Evolutionary conservation across 108 stramenopile genomes (phyloP).

Genomic region (Fragilaria radians): DNA sequence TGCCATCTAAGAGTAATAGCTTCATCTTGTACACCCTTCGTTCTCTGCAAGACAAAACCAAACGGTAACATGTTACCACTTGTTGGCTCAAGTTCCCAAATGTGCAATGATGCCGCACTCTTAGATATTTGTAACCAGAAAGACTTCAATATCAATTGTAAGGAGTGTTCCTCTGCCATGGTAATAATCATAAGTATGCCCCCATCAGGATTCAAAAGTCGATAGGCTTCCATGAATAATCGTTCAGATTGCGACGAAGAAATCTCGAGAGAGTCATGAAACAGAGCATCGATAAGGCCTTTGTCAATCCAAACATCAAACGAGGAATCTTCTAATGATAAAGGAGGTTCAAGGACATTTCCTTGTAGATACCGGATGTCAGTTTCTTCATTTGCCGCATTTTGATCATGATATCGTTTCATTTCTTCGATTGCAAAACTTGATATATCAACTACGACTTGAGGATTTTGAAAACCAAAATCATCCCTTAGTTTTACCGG

Average conservation of each 20-base stretch:
- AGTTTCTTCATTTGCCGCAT: not conserved
- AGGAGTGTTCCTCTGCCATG: conserved; percentile 10
- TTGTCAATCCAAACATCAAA: conserved; percentile 20
- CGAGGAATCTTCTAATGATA: conserved; percentile 2
- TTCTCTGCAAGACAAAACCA: conserved; percentile 10
- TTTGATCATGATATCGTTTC: conserved; percentile 12
- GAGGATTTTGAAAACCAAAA: not conserved
- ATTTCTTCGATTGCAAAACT: conserved; percentile 15
- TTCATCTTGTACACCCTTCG: not conserved
- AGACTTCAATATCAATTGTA: conserved; percentile 6
- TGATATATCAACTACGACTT: conserved; percentile 16
- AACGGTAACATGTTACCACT: conserved; percentile 18
- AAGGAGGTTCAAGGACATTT: conserved; percentile 8
- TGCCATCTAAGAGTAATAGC: not conserved
- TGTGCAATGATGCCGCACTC: not conserved
- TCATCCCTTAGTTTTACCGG: conserved; percentile 3
- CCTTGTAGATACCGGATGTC: conserved; percentile 3
- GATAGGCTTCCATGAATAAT: conserved; percentile 9
- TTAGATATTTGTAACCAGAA: not conserved
- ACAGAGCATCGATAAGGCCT: conserved; percentile 15
- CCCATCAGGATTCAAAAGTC: conserved; percentile 1
- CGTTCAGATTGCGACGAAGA: not conserved
- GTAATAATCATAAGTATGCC: conserved; percentile 12
- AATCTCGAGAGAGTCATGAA: not conserved
- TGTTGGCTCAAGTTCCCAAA: conserved; percentile 14